phyloP scores from a whole-genome alignment of 257 asterid genomes.

The Verbascum thapsus region DNA sequence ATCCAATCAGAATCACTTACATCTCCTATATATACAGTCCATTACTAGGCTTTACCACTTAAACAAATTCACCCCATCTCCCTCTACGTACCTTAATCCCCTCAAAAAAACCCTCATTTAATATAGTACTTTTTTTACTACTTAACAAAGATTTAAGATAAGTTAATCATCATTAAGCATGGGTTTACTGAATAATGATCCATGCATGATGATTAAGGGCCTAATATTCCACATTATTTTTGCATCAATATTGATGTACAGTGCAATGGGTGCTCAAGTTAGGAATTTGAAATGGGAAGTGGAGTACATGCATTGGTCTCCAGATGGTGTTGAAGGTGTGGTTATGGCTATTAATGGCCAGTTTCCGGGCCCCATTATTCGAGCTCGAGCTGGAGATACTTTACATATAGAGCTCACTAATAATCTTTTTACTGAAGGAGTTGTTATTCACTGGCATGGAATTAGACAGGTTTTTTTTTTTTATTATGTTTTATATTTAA shows the following conservation, averaged over 20 bases:
- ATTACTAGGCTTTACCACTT: too few relatives aligned
- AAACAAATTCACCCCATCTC: too few relatives aligned
- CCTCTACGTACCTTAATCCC: too few relatives aligned
- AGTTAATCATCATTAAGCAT: not conserved
- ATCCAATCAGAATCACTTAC: too few relatives aligned
- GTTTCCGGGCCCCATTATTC: constrained; percentile 82
- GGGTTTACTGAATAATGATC: not conserved
- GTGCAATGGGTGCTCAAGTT: constrained; percentile 36
- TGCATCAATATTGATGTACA: not conserved
- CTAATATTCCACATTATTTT: not conserved
- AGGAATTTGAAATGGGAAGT: constrained; percentile 69
- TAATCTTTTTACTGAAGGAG: constrained; percentile 68
- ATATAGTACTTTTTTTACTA: too few relatives aligned
- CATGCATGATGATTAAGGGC: constrained; percentile 15
- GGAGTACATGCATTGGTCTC: constrained; percentile 62
- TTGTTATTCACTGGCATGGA: constrained; percentile 91
- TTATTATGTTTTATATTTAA: not conserved
- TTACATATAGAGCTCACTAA: constrained; percentile 62
- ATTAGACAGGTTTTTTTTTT: constrained; percentile 60
- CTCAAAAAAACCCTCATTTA: too few relatives aligned
- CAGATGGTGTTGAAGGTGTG: constrained; percentile 64
- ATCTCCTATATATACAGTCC: too few relatives aligned
- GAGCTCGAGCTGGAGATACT: constrained; percentile 71
- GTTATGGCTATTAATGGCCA: constrained; percentile 71
- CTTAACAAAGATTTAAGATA: too few relatives aligned